Evolutionary conservation across 148 eudicot species (phyloP), one percentile per base, ranked within the genome.

Genomic region (Pharnaceum exiguum): DNA sequence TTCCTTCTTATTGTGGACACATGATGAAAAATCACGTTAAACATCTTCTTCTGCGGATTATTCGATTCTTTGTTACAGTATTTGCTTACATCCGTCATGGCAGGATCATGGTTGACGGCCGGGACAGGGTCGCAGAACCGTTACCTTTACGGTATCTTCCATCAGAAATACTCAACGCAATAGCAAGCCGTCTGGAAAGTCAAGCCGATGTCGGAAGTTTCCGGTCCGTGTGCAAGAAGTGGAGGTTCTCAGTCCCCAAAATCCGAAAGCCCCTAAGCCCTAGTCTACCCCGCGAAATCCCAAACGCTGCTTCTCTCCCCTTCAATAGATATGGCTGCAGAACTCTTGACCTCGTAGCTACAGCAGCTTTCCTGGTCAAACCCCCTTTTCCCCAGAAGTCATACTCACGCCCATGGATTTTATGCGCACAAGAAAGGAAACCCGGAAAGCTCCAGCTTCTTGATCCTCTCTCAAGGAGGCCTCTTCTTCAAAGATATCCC

Each of bases 221-320:
- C 19, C 62, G 46, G 7, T 29, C 51, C n/a, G 27, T 44, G 24
- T 58, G 62, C 38, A 29, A 58, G 48, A 42, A 44, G 18, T 58
- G 62, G 62, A 49, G 62, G 44, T 28, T 51, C 10, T 30, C 50
- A 28, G 11, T 58, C 28, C 29, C 29, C 51, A 50, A 36, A 19
- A 58, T 24, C 35, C 49, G 48, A 40, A 27, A 39, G 6, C 17
- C 10, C 45, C 30, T 58, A 44, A 17, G 51, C 21, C 51, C 42
- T 12, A 29, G 29, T 44, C 51, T 58, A 2, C 62, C 62, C 31
- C 42, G 15, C 29, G 33, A 45, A 44, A 58, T 58, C 62, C 48
- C 51, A 2, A 58, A 58, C 31, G 21, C 51, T 15, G 21, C 51
- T 15, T 6, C 39, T 44, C 51, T 58, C 23, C 62, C 62, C 11